Conservation (phyloP, 108 stramenopile genomes). For the Cylindrotheca fusiformis region DNA sequence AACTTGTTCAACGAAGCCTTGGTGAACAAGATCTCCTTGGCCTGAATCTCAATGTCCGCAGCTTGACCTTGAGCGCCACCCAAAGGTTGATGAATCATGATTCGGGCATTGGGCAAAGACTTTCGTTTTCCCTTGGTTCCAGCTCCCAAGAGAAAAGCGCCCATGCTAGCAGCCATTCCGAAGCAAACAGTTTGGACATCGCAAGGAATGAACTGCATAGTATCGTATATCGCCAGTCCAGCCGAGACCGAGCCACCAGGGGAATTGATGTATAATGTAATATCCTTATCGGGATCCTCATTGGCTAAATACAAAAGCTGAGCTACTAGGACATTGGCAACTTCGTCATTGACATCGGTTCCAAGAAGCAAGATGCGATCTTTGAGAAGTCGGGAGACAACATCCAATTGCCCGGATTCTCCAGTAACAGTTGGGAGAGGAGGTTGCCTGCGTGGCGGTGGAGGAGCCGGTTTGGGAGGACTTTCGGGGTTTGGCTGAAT, state of each 20-base stretch:
- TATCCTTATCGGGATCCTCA: slow-evolving; percentile 92
- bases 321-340: slow-evolving; percentile 91
- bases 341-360: slow-evolving; percentile 90
- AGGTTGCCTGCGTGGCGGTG: slow-evolving; percentile 45
- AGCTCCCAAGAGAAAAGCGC: slow-evolving; percentile 93
- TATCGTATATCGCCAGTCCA: slow-evolving; percentile 96
- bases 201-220: slow-evolving; percentile 97
- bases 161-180: slow-evolving; percentile 97
- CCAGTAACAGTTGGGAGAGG: slow-evolving; percentile 62
- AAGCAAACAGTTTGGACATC: slow-evolving; percentile 96
- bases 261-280: slow-evolving; percentile 95
- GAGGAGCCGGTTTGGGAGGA: slow-evolving; percentile 21
- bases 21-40: slow-evolving; percentile 95
- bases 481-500: slow-evolving; percentile 1
- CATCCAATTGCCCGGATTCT: slow-evolving; percentile 88
- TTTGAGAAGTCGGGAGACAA: slow-evolving; percentile 90
- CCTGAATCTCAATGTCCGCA: slow-evolving; percentile 96
- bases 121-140: slow-evolving; percentile 88
- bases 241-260: slow-evolving; percentile 88
- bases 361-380: slow-evolving; percentile 93
- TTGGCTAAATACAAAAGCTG: slow-evolving; percentile 94
- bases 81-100: slow-evolving; percentile 99
- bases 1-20: slow-evolving; percentile 87
- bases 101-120: slow-evolving; percentile 90
- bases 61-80: slow-evolving; percentile 97